These are phyloP conservation scores for Zygosaccharomyces pseudorouxii DNA, from an alignment of 805 yeast species.

Conservation along the genomic window DNA sequence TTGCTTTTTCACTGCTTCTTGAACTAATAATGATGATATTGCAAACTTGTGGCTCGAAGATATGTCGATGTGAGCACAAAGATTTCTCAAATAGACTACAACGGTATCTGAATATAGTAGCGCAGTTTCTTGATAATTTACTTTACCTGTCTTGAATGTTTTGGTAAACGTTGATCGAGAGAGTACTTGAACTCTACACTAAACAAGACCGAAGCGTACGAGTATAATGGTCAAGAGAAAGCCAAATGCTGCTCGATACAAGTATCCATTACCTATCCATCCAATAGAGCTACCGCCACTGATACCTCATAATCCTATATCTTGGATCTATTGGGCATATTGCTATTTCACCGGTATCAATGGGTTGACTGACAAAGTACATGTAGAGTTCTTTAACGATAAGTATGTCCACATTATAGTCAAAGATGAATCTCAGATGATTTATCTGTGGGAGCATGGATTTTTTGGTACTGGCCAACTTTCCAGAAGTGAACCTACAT, in stretches of 20 bases:
- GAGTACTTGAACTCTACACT: background rate
- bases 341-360: slow-evolving; percentile 29
- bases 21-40: slow-evolving; percentile 30
- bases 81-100: slow-evolving; percentile 86
- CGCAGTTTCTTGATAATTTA: background rate
- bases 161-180: too few species aligned
- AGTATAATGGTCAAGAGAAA: slow-evolving; percentile 35
- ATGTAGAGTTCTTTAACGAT: slow-evolving; percentile 35
- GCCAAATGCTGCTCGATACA: slow-evolving; percentile 34
- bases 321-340: slow-evolving; percentile 49
- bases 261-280: slow-evolving; percentile 56
- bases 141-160: background rate
- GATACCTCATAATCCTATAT: slow-evolving; percentile 62
- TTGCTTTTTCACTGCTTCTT: slow-evolving; percentile 1
- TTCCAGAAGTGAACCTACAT: slow-evolving; percentile 89
- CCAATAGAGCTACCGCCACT: slow-evolving; percentile 47
- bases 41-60: slow-evolving; percentile 42
- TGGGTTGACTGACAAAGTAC: slow-evolving; percentile 16
- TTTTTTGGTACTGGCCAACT: slow-evolving; percentile 91
- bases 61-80: slow-evolving; percentile 58
- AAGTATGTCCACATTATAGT: slow-evolving; percentile 35
- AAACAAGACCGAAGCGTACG: background rate
- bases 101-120: slow-evolving; percentile 76
- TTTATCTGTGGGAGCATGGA: slow-evolving; percentile 71
- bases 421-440: slow-evolving; percentile 43